These are phyloP conservation scores for Ceratobasidium sp. DNA, from an alignment of 1,284 basidiomycete genomes.

Conservation along the genomic window DNA sequence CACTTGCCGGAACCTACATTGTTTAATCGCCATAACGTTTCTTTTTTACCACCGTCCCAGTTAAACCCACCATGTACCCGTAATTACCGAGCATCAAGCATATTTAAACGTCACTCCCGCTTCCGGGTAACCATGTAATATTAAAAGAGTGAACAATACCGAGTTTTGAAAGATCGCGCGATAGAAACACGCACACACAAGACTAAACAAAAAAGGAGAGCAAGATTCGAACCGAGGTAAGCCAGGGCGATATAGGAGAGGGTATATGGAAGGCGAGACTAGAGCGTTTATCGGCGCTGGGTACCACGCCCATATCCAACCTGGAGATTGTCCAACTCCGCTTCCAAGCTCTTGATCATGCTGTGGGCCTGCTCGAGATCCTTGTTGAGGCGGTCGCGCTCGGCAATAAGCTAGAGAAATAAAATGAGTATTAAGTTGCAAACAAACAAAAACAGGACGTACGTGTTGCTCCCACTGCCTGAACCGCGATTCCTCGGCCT, in stretches of 20 bases:
- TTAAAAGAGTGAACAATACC: constrained; percentile 38
- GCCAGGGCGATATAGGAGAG: neutral
- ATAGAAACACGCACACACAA: neutral
- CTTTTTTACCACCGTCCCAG: neutral
- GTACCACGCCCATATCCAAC: constrained; percentile 84
- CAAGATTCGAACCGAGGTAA: constrained; percentile 12
- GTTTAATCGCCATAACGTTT: neutral
- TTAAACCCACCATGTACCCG: neutral
- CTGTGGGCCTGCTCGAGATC: constrained; percentile 93
- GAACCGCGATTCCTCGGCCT: constrained; percentile 97
- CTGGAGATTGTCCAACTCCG: constrained; percentile 88
- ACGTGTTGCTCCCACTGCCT: constrained; percentile 99
- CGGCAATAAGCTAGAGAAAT: constrained; percentile 82
- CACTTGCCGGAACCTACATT: neutral
- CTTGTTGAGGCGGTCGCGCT: constrained; percentile 97
- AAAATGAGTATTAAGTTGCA: constrained; percentile 14
- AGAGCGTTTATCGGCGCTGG: constrained; percentile 57
- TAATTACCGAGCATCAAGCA: neutral
- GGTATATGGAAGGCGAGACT: constrained; percentile 8
- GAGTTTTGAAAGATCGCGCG: constrained; percentile 14
- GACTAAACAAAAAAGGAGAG: constrained; percentile 28
- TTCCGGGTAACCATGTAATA: constrained; percentile 9
- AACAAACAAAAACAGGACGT: constrained; percentile 52
- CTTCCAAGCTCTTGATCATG: constrained; percentile 89
- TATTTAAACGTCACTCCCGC: neutral